Base-by-base conservation (phyloP, 2,329 filamentous ascomycete species). In the Colletotrichum tofieldiae region DNA sequence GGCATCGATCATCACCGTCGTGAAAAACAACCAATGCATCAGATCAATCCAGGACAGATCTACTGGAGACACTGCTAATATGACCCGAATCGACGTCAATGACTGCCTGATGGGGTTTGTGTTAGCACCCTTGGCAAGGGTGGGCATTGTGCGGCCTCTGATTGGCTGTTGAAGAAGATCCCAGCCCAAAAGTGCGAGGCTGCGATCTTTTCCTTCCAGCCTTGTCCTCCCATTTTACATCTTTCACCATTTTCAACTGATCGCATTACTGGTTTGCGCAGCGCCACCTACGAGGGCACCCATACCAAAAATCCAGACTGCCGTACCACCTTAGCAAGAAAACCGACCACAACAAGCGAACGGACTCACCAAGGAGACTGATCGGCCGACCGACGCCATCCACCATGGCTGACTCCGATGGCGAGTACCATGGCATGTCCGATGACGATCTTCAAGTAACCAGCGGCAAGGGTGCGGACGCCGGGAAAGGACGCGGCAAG, bases 321-420 rank as follows among this genome's bases (percentile, higher is more conserved):
- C 5, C 12, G 9, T 35, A 66, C 5, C 32, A 23, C 1, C 32
- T 12, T 11, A 20, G 16, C n/a, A 26, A 49, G 35, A 12, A 29
- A 66, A 11, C 32, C 26, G 20, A 20, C 64, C 35, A 26, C 47
- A 51, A 41, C 14, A 18, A 39, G 16, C n/a, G 29, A 29, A 32
- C 5, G 26, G 11, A 14, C 18, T 29, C 23, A 32, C 12, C 14
- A n/a, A n/a, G 35, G 54, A 47, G 32, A 29, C 35, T 37, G 45
- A 20, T 47, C 20, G 59, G 41, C 26, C 52, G 26, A 66, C 14
- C 52, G 51, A 60, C 59, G 54, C 37, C 61, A 61, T 51, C 37
- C 56, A 78, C 73, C 75, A 94, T 94, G 92, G 90, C 91, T 67
- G 92, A 93, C 82, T 93, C 92, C 23, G 92, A 94, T 78, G 92